Evolutionary conservation across 129 eudicot species (phyloP), one percentile per base, ranked within the genome.

Genomic region (Helianthus tuberosus): DNA sequence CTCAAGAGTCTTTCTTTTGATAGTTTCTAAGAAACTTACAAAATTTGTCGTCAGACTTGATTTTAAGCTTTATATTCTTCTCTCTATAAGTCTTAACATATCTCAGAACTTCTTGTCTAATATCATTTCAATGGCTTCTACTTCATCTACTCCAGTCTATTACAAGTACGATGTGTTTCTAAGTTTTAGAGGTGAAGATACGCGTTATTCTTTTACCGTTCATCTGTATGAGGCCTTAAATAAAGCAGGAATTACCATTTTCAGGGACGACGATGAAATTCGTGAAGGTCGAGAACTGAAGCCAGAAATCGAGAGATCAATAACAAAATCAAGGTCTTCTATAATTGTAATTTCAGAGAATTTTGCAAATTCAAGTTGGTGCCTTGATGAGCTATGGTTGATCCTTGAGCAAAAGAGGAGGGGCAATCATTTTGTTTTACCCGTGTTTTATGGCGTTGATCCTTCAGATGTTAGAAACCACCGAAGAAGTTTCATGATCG

Each of bases 391-490:
- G 46, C 46, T 41, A 1, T 48, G 46, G 62, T 49, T 74, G 50
- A 74, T 74, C 50, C 63, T 74, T 5, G 38, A 73, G 49, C 70
- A 48, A 6, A 61, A 39, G 41, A 11, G 39, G 36, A 47, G 47
- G 17, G 20, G 5, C 51, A 11, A 11, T 48, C 25, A 62, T n/a
- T 15, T 73, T 61, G 0, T 51, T 73, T 48, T 52, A 61, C n/a
- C n/a, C n/a, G n/a, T n/a, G n/a, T n/a, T n/a, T n/a, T n/a, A n/a
- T n/a, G n/a, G n/a, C n/a, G n/a, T n/a, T n/a, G n/a, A n/a, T n/a
- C n/a, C 16, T 70, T 41, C n/a, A 48, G 62, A 13, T 74, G 62
- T 62, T 74, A 74, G 58, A 52, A 52, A 25, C 58, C n/a, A 6
- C 2, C 25, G n/a, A n/a, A 8, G 58, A 52, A 52, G 58, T n/a